Conservation (phyloP, 768 basidiomycete genomes). For the Exidia glandulosa region DNA sequence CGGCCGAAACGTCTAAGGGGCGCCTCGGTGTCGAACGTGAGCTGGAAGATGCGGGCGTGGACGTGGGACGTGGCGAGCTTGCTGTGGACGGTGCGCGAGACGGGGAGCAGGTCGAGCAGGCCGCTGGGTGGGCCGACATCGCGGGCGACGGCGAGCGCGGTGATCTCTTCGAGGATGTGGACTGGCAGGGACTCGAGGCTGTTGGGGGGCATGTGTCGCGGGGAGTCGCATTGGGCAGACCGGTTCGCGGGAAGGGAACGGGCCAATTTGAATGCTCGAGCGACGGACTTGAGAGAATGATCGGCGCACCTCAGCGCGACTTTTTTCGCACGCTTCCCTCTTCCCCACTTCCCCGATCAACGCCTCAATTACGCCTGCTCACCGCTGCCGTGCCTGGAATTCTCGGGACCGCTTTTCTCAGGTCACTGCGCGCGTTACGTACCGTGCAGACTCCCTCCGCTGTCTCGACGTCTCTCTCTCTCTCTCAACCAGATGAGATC, state of each 20-base stretch:
- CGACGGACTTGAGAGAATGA: background rate
- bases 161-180: constrained; percentile 49
- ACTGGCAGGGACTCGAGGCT: constrained; percentile 29
- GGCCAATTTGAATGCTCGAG: background rate
- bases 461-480: no score
- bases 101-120: constrained; percentile 34
- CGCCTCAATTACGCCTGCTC: no score
- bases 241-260: no score
- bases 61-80: constrained; percentile 41
- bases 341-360: no score
- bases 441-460: no score
- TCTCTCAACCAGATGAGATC: no score
- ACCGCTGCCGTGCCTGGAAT: no score
- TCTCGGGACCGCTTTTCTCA: no score
- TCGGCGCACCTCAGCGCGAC: no score
- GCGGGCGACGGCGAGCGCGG: constrained; percentile 29
- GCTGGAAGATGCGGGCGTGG: constrained; percentile 43
- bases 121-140: constrained; percentile 23
- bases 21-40: constrained; percentile 34
- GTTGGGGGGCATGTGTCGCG: no score
- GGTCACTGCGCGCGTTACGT: no score
- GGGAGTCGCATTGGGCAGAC: background rate
- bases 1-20: constrained; percentile 23
- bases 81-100: constrained; percentile 32
- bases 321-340: no score